Evolutionary conservation across 2,329 filamentous ascomycete genomes (phyloP).

Genomic region (Thelonectria blattea): DNA sequence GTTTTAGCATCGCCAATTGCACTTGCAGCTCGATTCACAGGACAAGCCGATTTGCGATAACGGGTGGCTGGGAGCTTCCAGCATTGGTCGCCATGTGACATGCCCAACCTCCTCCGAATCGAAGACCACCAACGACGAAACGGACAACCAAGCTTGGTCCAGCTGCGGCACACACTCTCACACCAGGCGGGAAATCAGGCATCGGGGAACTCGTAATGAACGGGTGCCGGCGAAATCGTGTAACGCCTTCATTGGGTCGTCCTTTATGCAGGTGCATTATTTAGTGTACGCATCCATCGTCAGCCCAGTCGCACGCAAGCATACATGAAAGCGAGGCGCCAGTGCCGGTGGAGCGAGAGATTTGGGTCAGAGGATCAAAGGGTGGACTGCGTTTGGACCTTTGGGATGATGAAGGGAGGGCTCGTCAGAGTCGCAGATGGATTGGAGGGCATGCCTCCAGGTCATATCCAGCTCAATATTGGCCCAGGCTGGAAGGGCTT

Average conservation of each 20-base stretch:
- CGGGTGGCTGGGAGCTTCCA: slow-evolving; percentile 22
- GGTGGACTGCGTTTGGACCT: slow-evolving; percentile 28
- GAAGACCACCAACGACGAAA: slow-evolving; percentile 15
- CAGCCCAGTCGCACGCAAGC: slow-evolving; percentile 25
- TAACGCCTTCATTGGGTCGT: slow-evolving; percentile 40
- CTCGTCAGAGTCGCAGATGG: slow-evolving; percentile 18
- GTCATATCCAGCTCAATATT: slow-evolving; percentile 9
- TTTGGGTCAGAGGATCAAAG: slow-evolving; percentile 8
- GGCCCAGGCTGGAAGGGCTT: neutral
- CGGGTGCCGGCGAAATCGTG: slow-evolving; percentile 39
- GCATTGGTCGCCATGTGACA: slow-evolving; percentile 30
- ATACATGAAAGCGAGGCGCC: slow-evolving; percentile 25
- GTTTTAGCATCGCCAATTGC: slow-evolving; percentile 7
- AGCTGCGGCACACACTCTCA: slow-evolving; percentile 35
- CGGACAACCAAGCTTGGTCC: slow-evolving; percentile 22
- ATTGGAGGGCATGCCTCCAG: slow-evolving; percentile 7
- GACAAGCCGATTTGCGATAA: slow-evolving; percentile 22
- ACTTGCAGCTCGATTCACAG: slow-evolving; percentile 8
- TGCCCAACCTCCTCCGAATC: slow-evolving; percentile 35
- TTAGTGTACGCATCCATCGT: slow-evolving; percentile 31
- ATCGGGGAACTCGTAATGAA: slow-evolving; percentile 35
- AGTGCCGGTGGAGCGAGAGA: slow-evolving; percentile 11
- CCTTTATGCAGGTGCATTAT: slow-evolving; percentile 37
- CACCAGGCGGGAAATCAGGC: slow-evolving; percentile 30
- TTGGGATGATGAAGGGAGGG: slow-evolving; percentile 13